phyloP scores from a whole-genome alignment of 1,284 basidiomycete species.

The Fereydounia khargensis region DNA sequence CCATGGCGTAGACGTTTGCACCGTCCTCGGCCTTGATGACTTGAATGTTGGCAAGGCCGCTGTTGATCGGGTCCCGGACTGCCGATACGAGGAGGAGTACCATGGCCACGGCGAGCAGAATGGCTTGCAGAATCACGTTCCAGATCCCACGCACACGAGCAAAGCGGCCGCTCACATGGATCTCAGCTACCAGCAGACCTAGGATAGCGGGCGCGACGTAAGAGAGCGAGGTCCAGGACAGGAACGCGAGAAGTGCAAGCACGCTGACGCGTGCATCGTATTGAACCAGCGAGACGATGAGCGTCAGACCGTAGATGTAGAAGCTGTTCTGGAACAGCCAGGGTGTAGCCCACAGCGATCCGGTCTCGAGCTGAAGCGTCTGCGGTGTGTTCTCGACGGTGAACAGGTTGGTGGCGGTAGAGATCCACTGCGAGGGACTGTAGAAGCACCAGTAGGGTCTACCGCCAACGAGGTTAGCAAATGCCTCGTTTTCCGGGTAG shows the following conservation, averaged over 20 bases:
- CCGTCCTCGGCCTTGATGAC: slow-evolving; percentile 9
- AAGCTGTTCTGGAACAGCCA: slow-evolving; percentile 38
- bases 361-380: slow-evolving; percentile 9
- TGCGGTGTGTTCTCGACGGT: slow-evolving; percentile 16
- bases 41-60: slow-evolving; percentile 15
- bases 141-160: slow-evolving; percentile 1
- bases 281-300: slow-evolving; percentile 20
- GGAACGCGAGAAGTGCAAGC: slow-evolving; percentile 8
- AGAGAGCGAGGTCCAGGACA: slow-evolving; percentile 20
- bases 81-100: slow-evolving; percentile 19
- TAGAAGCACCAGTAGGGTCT: slow-evolving; percentile 24
- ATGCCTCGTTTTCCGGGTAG: slow-evolving; percentile 17
- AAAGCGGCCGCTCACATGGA: slow-evolving; percentile 20
- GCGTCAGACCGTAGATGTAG: slow-evolving; percentile 22
- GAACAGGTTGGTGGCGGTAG: slow-evolving; percentile 26
- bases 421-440: slow-evolving; percentile 21
- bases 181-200: slow-evolving; percentile 20
- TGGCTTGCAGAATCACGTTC: slow-evolving; percentile 3
- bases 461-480: slow-evolving; percentile 14
- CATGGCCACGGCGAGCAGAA: slow-evolving; percentile 11
- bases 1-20: slow-evolving; percentile 18
- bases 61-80: slow-evolving; percentile 15
- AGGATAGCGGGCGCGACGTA: slow-evolving; percentile 26
- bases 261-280: slow-evolving; percentile 20
- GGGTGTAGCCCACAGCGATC: slow-evolving; percentile 19